Conservation (phyloP, 1,139 yeast species). For the Candida sp. region DNA sequence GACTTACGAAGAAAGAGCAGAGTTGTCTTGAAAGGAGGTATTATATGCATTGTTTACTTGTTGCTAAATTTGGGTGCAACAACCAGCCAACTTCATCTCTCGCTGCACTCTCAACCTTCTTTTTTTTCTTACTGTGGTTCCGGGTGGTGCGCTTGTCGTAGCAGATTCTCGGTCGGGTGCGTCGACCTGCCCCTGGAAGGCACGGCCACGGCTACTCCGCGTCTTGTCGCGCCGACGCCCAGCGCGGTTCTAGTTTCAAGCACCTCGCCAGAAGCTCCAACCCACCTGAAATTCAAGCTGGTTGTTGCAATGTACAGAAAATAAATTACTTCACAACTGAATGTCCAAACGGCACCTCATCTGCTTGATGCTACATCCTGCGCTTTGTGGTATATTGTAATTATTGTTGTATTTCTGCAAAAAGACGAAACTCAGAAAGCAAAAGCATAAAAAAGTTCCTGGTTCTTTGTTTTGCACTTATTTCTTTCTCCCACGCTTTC, state of each 20-base stretch:
- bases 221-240: not conserved
- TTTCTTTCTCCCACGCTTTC: not conserved
- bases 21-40: not conserved
- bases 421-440: not conserved
- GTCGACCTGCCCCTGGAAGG: not conserved
- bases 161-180: not conserved
- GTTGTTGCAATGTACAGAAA: not conserved
- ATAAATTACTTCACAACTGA: not conserved
- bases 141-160: not conserved
- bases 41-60: not conserved
- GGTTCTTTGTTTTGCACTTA: not conserved
- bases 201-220: not conserved
- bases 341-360: not conserved
- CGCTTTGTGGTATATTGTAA: not conserved
- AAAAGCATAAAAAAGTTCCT: not conserved
- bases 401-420: not conserved
- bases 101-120: not conserved
- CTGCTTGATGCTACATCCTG: too few relatives aligned
- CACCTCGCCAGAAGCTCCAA: too few relatives aligned
- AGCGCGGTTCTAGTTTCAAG: not conserved
- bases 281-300: not conserved
- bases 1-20: too few relatives aligned
- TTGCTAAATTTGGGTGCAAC: constrained; percentile 5
- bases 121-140: not conserved
- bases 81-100: constrained; percentile 4